Percentiles rank a stretch among this genome's conserved stretches.
These are phyloP conservation scores for Tricholoma matsutake DNA, from an alignment of 768 basidiomycete genomes.

Conservation along the genomic window DNA sequence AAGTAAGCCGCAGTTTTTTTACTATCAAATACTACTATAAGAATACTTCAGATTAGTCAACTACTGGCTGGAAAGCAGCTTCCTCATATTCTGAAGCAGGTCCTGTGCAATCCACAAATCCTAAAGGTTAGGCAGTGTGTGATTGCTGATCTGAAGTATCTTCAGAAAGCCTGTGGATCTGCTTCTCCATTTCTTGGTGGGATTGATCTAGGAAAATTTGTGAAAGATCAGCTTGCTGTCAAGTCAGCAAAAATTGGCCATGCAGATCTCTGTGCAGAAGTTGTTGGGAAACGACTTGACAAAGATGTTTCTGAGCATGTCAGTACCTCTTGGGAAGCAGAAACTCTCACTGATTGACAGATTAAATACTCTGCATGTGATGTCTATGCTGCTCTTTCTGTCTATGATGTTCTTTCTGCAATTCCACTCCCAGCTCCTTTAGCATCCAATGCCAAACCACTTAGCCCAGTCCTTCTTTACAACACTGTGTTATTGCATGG, in stretches of 20 bases:
- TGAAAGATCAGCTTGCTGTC: constrained; percentile 12
- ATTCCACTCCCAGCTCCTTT: neutral
- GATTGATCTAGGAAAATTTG: too few species aligned
- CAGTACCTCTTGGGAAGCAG: constrained; percentile 19
- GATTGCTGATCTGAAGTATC: neutral
- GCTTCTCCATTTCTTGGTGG: neutral
- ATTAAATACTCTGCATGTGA: constrained; percentile 17
- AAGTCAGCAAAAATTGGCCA: constrained; percentile 20
- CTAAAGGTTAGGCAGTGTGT: too few species aligned
- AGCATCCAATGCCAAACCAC: neutral
- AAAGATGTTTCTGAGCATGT: constrained; percentile 16
- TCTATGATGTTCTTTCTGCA: neutral
- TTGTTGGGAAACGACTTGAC: constrained; percentile 20
- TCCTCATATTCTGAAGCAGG: too few species aligned
- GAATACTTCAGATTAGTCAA: too few species aligned
- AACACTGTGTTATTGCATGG: neutral
- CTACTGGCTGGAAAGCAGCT: too few species aligned
- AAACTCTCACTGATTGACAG: constrained; percentile 11
- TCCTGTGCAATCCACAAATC: too few species aligned
- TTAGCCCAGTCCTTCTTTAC: neutral
- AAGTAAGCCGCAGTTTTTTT: too few species aligned
- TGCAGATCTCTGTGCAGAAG: constrained; percentile 25
- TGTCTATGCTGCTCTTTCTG: too few species aligned
- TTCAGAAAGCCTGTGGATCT: neutral
- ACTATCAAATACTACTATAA: too few species aligned